A percentile compares a stretch with the other conserved stretches of the same genome.
Conservation (phyloP, 108 stramenopile species). For the Cyclostephanos invisitatus region DNA sequence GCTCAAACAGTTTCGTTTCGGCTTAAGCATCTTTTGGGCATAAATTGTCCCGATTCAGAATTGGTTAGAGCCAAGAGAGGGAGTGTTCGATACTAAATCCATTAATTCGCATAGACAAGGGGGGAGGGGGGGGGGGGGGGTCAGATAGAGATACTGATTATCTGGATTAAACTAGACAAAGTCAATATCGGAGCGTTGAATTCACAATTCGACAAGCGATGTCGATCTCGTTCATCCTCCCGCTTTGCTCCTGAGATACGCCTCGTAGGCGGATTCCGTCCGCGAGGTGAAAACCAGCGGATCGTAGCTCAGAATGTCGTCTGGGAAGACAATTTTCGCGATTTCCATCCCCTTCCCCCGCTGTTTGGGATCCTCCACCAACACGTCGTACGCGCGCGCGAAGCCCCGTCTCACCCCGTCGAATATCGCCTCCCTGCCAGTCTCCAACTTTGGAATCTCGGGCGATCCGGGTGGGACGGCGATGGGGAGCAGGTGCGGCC, state of each 20-base stretch:
- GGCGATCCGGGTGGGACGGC: slow-evolving; percentile 84
- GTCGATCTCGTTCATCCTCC: neutral
- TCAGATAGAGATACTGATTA: neutral
- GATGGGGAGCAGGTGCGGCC: slow-evolving; percentile 73
- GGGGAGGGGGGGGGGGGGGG: neutral
- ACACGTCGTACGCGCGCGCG: slow-evolving; percentile 88
- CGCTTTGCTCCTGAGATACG: slow-evolving; percentile 38
- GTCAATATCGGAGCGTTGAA: neutral
- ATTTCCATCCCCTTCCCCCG: slow-evolving; percentile 68
- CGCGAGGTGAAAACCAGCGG: slow-evolving; percentile 46
- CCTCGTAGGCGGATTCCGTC: slow-evolving; percentile 56
- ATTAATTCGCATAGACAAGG: neutral
- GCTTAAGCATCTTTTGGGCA: too few species aligned
- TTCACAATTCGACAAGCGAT: neutral
- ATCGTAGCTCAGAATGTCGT: slow-evolving; percentile 86
- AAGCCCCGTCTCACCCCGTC: slow-evolving; percentile 87
- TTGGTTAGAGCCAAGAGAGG: neutral
- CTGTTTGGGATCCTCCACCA: slow-evolving; percentile 80
- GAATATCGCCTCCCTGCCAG: slow-evolving; percentile 78
- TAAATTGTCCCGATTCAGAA: too few species aligned
- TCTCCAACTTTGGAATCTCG: slow-evolving; percentile 83
- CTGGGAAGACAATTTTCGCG: slow-evolving; percentile 74
- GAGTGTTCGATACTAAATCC: neutral
- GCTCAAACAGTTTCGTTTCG: too few species aligned
- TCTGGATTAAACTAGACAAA: neutral